Base-by-base conservation (phyloP, 306 rosid genomes). In the Cicer judaicum region DNA sequence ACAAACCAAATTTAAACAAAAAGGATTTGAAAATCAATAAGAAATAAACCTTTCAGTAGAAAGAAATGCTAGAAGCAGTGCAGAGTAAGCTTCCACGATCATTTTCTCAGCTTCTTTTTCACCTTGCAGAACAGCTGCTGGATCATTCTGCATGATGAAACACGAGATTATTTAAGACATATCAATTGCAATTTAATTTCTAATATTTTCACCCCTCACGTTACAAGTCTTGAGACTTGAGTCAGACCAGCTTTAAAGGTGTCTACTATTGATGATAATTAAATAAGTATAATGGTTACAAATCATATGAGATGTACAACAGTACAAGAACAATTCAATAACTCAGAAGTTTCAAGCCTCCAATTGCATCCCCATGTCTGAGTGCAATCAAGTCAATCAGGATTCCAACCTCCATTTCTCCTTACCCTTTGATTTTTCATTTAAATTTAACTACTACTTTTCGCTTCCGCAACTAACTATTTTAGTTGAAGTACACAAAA, bases 61-160 rank as follows among this genome's bases (percentile, higher is more conserved):
- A 78, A 85, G 83, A 81, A 85, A 85, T 52, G 88, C 88, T 6
- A 85, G 77, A 85, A 85, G 88, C 84, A 85, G 57, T 8, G 88
- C 88, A 39, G 88, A 81, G 73, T 85, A 69, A 19, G 85, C 88
- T 66, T 85, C 88, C 67, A 85, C 88, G 16, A 85, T 85, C 88
- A 85, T 85, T 75, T 81, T 85, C 84, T 85, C 99, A 46, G 97
- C 99, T 89, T 95, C 99, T 84, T 90, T 88, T 73, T 88, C 99
- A 59, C 96, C 93, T 86, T 92, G 89, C 63, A 95, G 81, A 59
- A 95, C 74, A 76, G 93, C 91, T 7, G 84, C 95, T 82, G 90
- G 97, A 40, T 88, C 98, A 47, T 79, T 80, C 97, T 95, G 95
- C 81, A 76, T 19, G 59, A 87, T 57, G 55, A 57, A 81, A 75